Evolutionary conservation across 495 filamentous ascomycete species (phyloP).

Genomic region (Hypoxylon perforatum): DNA sequence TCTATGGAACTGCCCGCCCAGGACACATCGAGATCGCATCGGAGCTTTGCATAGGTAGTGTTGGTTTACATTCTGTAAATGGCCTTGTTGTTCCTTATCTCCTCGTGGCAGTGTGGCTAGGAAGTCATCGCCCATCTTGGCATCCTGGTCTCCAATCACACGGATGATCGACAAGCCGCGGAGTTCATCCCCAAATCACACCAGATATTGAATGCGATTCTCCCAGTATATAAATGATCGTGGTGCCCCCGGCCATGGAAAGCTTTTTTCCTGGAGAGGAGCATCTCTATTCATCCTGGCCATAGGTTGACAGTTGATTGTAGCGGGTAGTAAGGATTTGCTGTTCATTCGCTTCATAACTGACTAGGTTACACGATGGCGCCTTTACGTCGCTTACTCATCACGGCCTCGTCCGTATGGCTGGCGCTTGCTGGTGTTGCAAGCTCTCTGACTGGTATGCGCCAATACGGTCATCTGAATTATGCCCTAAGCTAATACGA

Average conservation of each 20-base stretch:
- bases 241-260: not conserved
- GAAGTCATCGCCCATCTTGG: not conserved
- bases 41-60: not conserved
- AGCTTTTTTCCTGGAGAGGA: too few species aligned
- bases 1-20: not conserved
- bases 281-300: not conserved
- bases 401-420: constrained; percentile 3
- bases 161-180: constrained; percentile 8
- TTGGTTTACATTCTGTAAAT: not conserved
- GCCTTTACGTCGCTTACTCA: not conserved
- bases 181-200: not conserved
- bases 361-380: constrained; percentile 5
- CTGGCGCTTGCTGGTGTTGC: not conserved
- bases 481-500: not conserved
- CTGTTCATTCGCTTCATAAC: not conserved
- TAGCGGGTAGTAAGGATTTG: not conserved
- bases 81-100: not conserved
- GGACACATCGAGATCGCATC: not conserved
- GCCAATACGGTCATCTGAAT: not conserved
- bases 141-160: constrained; percentile 5
- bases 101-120: not conserved
- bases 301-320: not conserved
- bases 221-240: not conserved
- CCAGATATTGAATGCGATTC: not conserved
- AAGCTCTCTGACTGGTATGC: constrained; percentile 13